These are phyloP conservation scores for Pyrenophora graminea DNA, from an alignment of 2,329 filamentous ascomycete genomes.

Conservation along the genomic window DNA sequence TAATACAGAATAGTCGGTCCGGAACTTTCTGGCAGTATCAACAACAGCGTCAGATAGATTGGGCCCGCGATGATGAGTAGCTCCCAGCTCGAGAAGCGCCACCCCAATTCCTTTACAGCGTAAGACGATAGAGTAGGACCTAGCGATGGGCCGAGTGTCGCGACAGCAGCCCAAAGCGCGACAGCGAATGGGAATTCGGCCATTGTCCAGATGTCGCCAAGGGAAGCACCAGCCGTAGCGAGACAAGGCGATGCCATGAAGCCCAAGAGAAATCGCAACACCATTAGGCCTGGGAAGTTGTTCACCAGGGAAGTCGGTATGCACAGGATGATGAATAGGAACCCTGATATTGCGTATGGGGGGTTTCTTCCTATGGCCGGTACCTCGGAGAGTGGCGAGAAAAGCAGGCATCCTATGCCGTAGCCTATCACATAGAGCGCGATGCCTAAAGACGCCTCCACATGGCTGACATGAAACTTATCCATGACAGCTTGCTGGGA, in stretches of 20 bases:
- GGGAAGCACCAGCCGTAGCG: constrained; percentile 41
- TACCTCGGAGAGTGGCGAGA: constrained; percentile 68
- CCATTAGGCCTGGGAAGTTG: constrained; percentile 66
- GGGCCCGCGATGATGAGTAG: constrained; percentile 75
- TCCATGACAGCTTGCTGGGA: constrained; percentile 52
- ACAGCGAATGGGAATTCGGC: constrained; percentile 50
- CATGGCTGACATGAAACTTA: constrained; percentile 57
- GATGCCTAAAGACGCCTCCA: constrained; percentile 61
- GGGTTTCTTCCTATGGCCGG: constrained; percentile 68
- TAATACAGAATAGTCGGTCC: constrained; percentile 61
- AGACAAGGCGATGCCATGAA: constrained; percentile 44
- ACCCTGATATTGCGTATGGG: constrained; percentile 69
- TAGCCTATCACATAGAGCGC: constrained; percentile 65
- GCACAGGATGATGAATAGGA: constrained; percentile 68
- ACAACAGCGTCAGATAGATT: constrained; percentile 74
- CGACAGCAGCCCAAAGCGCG: constrained; percentile 48
- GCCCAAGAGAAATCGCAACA: constrained; percentile 48
- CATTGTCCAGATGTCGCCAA: constrained; percentile 44
- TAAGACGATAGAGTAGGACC: constrained; percentile 70
- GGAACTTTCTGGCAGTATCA: constrained; percentile 85
- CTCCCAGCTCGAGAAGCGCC: constrained; percentile 85
- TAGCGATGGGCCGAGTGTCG: constrained; percentile 65
- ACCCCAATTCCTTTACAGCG: constrained; percentile 68
- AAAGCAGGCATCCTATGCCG: constrained; percentile 66
- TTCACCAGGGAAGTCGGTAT: constrained; percentile 66